Base-by-base conservation (phyloP, 2,329 filamentous ascomycete genomes). In the Paraphaeosphaeria minitans region DNA sequence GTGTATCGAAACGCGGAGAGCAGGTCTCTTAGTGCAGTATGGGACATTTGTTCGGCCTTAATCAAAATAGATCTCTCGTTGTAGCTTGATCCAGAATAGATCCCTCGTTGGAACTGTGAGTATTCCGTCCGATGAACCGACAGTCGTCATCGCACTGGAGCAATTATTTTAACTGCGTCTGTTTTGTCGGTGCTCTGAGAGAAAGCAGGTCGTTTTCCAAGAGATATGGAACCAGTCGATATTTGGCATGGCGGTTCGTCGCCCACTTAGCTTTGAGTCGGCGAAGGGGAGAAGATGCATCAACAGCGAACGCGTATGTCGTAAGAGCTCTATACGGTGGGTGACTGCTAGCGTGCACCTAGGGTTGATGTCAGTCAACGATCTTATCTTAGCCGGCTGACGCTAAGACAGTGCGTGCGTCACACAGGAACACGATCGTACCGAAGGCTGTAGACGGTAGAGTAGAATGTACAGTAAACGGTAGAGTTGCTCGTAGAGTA, bases 1-100 rank as follows among this genome's bases (percentile, higher is more conserved):
- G 73, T 63, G 9, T 57, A 56, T 46, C 70, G 60, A 59, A 75
- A 74, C 22, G 66, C 53, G n/a, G 57, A 43, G 10, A 53, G 49
- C 13, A 70, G 62, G 8, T 64, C 51, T 37, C 59, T 41, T 7
- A 74, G 60, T 3, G 57, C 52, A 2, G 39, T 49, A 39, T 68
- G 57, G 0, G 61, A 59, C 55, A 65, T 64, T 31, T 69, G 29
- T 19, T 71, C 65, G 27, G 68, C 66, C 21, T 58, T 58, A n/a
- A 73, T 16, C 2, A 59, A 14, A 14, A 73, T 46, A 4, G 64
- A 45, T 42, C 63, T 65, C n/a, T 61, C 51, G 12, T 55, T 56
- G 42, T 19, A 58, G 52, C n/a, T 52, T n/a, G n/a, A n/a, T n/a
- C n/a, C 2, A 59, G n/a, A 14, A 73, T 48, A 4, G 64, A 45